Evolutionary conservation across 129 eudicot species (phyloP).

Genomic region (Mikania micrantha): DNA sequence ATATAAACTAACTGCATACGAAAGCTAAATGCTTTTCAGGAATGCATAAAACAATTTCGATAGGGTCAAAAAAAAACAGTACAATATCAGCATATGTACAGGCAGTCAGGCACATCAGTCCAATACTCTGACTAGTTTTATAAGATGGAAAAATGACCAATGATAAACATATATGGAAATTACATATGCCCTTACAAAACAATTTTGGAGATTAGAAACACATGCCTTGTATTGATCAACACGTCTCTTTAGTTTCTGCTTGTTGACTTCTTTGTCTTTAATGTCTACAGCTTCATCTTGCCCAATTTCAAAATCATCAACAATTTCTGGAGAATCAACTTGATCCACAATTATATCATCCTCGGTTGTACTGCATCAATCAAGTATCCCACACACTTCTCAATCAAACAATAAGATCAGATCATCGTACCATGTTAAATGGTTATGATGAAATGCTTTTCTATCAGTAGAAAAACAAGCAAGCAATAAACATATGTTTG

Average conservation of each 20-base stretch:
- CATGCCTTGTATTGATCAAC: conserved; percentile 72
- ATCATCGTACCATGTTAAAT: conserved; percentile 3
- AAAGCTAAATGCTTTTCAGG: not conserved
- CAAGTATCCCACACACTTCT: not conserved
- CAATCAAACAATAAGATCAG: conserved; percentile 14
- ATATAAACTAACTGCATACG: not conserved
- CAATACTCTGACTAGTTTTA: not conserved
- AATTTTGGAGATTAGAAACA: conserved; percentile 15
- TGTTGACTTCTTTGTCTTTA: conserved; percentile 74
- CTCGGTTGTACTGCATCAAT: conserved; percentile 74
- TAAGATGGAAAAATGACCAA: conserved; percentile 4
- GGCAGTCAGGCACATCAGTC: not conserved
- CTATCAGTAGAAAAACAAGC: conserved; percentile 6
- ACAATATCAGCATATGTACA: not conserved
- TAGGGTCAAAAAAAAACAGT: not conserved
- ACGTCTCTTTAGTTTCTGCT: conserved; percentile 83
- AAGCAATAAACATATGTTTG: not conserved
- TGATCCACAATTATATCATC: conserved; percentile 86
- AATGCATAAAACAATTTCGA: not conserved
- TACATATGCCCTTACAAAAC: not conserved
- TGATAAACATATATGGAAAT: conserved; percentile 1
- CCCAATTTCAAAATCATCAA: conserved; percentile 95
- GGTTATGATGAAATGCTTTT: conserved; percentile 1
- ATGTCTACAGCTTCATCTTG: conserved; percentile 94
- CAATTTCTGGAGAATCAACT: conserved; percentile 76